Evolutionary conservation across 768 basidiomycete species (phyloP).

Genomic region (Kondoa malvinella): DNA sequence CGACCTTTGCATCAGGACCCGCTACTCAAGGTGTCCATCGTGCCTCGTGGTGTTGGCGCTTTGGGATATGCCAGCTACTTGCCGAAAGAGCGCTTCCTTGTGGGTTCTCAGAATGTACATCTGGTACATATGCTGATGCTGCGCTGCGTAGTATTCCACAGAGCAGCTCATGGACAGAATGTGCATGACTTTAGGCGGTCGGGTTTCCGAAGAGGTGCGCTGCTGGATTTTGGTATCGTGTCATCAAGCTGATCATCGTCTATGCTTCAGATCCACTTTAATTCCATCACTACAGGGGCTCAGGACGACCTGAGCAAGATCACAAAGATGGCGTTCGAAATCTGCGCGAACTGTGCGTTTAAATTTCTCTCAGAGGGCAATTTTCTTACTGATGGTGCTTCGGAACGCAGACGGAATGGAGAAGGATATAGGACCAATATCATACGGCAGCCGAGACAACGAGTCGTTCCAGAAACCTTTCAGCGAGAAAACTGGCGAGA

Average conservation of each 20-base stretch:
- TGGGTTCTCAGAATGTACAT: no score
- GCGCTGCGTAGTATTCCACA: slow-evolving; percentile 72
- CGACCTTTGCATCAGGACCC: slow-evolving; percentile 44
- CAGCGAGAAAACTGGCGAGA: slow-evolving; percentile 90
- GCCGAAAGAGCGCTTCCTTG: slow-evolving; percentile 89
- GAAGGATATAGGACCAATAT: slow-evolving; percentile 84
- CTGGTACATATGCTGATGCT: no score
- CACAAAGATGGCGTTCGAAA: slow-evolving; percentile 87
- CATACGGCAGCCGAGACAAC: slow-evolving; percentile 76
- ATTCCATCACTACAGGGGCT: slow-evolving; percentile 82
- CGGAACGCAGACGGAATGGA: slow-evolving; percentile 91
- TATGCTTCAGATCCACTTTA: slow-evolving; percentile 99
- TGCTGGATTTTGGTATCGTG: no score
- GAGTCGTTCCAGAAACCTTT: slow-evolving; percentile 94
- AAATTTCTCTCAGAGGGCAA: no score
- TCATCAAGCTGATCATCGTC: no score
- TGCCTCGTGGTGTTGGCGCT: slow-evolving; percentile 86
- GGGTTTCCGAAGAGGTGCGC: no score
- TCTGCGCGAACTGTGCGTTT: slow-evolving; percentile 24
- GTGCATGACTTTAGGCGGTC: slow-evolving; percentile 95
- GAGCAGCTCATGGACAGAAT: slow-evolving; percentile 90
- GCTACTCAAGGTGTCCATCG: slow-evolving; percentile 78
- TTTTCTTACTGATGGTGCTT: no score
- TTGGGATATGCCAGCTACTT: background rate
- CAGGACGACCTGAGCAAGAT: slow-evolving; percentile 98